Conservation (phyloP, 2,329 filamentous ascomycete genomes). For the Coleophoma cylindrospora region DNA sequence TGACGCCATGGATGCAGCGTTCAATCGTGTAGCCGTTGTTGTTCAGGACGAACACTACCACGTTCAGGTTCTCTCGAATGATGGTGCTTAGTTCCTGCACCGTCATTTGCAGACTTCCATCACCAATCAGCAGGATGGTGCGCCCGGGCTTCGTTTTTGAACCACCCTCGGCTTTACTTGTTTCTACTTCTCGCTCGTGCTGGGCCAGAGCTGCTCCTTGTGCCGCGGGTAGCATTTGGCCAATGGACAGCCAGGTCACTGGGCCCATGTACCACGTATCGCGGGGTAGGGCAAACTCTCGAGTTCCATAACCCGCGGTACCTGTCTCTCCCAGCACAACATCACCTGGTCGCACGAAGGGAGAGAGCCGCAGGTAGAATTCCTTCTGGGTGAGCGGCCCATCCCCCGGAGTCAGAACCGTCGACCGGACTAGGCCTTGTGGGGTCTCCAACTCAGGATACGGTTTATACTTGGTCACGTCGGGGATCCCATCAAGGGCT, state of each 20-base stretch:
- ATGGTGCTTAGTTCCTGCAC: slow-evolving; percentile 79
- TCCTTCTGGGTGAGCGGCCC: slow-evolving; percentile 40
- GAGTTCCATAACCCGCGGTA: slow-evolving; percentile 49
- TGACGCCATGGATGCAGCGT: slow-evolving; percentile 48
- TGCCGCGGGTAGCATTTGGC: slow-evolving; percentile 53
- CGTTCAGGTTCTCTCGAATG: slow-evolving; percentile 63
- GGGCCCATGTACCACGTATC: slow-evolving; percentile 42
- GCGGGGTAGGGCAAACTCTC: slow-evolving; percentile 43
- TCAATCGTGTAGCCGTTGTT: slow-evolving; percentile 58
- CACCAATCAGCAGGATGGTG: slow-evolving; percentile 54
- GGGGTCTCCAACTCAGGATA: background rate
- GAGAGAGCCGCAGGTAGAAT: slow-evolving; percentile 40
- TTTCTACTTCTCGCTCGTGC: slow-evolving; percentile 27
- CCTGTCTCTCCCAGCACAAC: slow-evolving; percentile 54
- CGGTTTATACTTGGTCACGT: slow-evolving; percentile 22
- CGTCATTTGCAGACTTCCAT: slow-evolving; percentile 79
- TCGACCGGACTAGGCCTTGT: slow-evolving; percentile 6
- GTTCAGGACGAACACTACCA: slow-evolving; percentile 49
- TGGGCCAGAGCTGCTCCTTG: slow-evolving; percentile 51
- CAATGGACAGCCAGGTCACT: slow-evolving; percentile 55
- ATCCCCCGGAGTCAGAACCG: slow-evolving; percentile 18
- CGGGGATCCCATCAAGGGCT: slow-evolving; percentile 3
- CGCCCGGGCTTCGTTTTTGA: slow-evolving; percentile 23
- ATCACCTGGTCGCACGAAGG: slow-evolving; percentile 45
- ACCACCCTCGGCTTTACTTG: too few species aligned